Evolutionary conservation across 768 basidiomycete genomes (phyloP).

Genomic region (Glaciozyma antarctica): DNA sequence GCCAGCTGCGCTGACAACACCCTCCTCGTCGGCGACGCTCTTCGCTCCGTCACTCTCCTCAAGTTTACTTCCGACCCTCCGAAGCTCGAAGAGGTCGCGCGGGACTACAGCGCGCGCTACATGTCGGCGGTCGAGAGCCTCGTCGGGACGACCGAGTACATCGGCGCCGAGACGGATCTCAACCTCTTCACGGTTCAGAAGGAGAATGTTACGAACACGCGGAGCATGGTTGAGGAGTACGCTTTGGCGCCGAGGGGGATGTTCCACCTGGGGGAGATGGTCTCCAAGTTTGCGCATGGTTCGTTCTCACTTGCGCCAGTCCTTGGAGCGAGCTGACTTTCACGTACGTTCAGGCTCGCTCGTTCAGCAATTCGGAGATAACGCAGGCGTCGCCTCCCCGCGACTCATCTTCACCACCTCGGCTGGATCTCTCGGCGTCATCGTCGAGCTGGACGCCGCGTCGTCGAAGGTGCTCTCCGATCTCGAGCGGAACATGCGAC

Average conservation of each 20-base stretch:
- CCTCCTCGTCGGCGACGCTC: constrained; percentile 66
- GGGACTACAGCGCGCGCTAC: constrained; percentile 67
- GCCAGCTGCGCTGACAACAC: constrained; percentile 42
- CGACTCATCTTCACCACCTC: constrained; percentile 67
- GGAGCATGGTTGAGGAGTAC: constrained; percentile 57
- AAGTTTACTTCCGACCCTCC: constrained; percentile 40
- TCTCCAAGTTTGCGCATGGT: constrained; percentile 54
- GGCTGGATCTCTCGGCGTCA: constrained; percentile 65
- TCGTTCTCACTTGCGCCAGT: neutral
- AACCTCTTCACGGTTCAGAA: constrained; percentile 26
- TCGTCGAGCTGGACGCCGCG: constrained; percentile 51
- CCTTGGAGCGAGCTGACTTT: constrained; percentile 34
- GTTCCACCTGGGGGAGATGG: constrained; percentile 65
- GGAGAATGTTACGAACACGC: constrained; percentile 34
- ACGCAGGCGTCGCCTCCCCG: constrained; percentile 44
- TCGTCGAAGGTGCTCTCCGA: constrained; percentile 54
- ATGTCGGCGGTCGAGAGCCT: constrained; percentile 53
- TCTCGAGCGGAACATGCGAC: constrained; percentile 65
- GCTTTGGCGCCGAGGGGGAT: constrained; percentile 51
- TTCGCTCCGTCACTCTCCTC: constrained; percentile 67
- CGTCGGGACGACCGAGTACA: constrained; percentile 38
- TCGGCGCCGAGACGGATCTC: constrained; percentile 63
- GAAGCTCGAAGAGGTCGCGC: constrained; percentile 50
- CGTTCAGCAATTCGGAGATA: constrained; percentile 43
- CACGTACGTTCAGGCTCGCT: constrained; percentile 48